phyloP scores from a whole-genome alignment of 352 stramenopile genomes.

The Phytophthora europaea region DNA sequence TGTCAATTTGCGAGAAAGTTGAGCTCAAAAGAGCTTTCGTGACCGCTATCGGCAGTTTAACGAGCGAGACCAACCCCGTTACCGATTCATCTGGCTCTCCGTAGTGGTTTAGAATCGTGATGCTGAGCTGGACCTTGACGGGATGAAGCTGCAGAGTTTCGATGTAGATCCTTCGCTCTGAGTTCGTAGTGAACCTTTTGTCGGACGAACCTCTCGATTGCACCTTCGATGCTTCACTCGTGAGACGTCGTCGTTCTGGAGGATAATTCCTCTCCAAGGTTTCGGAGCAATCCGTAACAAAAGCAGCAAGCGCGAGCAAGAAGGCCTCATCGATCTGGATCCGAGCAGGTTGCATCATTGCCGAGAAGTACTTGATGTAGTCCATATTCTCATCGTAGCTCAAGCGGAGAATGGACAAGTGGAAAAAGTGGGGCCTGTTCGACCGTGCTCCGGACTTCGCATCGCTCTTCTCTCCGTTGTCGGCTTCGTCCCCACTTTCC shows the following conservation, averaged over 20 bases:
- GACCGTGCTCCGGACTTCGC: slow-evolving; percentile 24
- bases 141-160: slow-evolving; percentile 87
- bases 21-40: slow-evolving; percentile 45
- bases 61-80: slow-evolving; percentile 27
- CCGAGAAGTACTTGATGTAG: slow-evolving; percentile 90
- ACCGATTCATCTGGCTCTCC: slow-evolving; percentile 31
- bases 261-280: slow-evolving; percentile 35
- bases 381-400: slow-evolving; percentile 87
- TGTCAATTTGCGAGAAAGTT: slow-evolving; percentile 68
- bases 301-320: slow-evolving; percentile 35
- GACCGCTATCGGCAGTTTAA: slow-evolving; percentile 44
- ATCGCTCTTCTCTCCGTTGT: slow-evolving; percentile 21
- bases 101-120: slow-evolving; percentile 43
- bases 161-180: slow-evolving; percentile 84
- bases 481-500: slow-evolving; percentile 22
- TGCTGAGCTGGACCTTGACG: slow-evolving; percentile 80
- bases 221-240: slow-evolving; percentile 35
- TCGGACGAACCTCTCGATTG: slow-evolving; percentile 19
- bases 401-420: slow-evolving; percentile 82
- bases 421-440: slow-evolving; percentile 63
- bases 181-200: slow-evolving; percentile 39
- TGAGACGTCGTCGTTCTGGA: slow-evolving; percentile 27
- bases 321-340: slow-evolving; percentile 49
- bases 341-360: slow-evolving; percentile 75
- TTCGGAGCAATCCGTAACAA: slow-evolving; percentile 33